Conservation (phyloP, 2,329 filamentous ascomycete species). For the Helotiales sp. region DNA sequence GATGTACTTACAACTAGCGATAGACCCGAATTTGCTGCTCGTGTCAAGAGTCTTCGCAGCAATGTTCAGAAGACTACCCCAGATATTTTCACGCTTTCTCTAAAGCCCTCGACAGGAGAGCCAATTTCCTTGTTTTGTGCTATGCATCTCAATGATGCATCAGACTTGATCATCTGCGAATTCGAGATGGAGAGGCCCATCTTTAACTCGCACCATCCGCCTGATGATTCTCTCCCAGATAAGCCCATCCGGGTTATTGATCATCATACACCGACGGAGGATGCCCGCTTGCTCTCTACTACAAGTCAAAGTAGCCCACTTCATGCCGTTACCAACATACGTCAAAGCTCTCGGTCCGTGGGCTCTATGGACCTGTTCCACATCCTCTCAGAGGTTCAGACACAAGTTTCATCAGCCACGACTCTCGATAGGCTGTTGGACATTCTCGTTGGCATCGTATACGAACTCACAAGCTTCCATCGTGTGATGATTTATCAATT, state of each 20-base stretch:
- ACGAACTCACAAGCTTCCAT: slow-evolving; percentile 15
- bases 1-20: not conserved
- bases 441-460: slow-evolving; percentile 12
- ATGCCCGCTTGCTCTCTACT: not conserved
- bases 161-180: slow-evolving; percentile 11
- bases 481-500: slow-evolving; percentile 17
- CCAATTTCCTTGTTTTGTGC: not conserved
- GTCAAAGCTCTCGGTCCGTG: not conserved
- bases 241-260: not conserved
- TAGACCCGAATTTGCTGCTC: slow-evolving; percentile 4
- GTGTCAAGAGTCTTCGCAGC: not conserved
- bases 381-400: slow-evolving; percentile 10
- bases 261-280: not conserved
- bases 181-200: slow-evolving; percentile 6
- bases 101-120: not conserved
- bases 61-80: not conserved
- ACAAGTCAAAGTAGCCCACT: slow-evolving; percentile 10
- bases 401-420: not conserved
- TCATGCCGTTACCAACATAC: slow-evolving; percentile 1
- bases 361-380: slow-evolving; percentile 14
- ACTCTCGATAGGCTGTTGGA: slow-evolving; percentile 3
- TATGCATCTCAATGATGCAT: not conserved
- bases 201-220: not conserved
- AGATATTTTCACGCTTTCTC: slow-evolving; percentile 8
- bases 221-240: not conserved